phyloP scores from a whole-genome alignment of 495 filamentous ascomycete species.

The Lentithecium fluviatile region DNA sequence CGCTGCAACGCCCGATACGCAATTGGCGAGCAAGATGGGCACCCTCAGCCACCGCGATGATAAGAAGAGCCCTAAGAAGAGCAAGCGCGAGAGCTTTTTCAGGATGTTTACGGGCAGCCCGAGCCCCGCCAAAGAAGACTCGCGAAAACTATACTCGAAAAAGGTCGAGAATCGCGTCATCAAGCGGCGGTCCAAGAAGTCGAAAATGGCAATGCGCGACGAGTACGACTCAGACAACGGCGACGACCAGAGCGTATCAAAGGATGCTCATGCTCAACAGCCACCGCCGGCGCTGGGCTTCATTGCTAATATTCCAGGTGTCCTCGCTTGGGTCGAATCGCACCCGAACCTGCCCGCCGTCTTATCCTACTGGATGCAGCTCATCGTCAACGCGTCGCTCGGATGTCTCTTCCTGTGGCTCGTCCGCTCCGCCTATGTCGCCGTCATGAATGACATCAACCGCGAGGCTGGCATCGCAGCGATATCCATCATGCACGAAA shows the following conservation, averaged over 20 bases:
- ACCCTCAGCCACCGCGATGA: conserved; percentile 14
- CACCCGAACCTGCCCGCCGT: conserved; percentile 86
- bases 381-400: conserved; percentile 74
- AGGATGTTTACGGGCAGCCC: conserved; percentile 9
- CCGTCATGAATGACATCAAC: conserved; percentile 74
- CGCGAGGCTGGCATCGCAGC: conserved; percentile 64
- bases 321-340: conserved; percentile 68
- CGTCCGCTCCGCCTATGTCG: conserved; percentile 65
- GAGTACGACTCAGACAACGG: conserved; percentile 17
- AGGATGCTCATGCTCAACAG: conserved; percentile 3
- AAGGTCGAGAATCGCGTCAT: conserved; percentile 29
- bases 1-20: conserved; percentile 61
- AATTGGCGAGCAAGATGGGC: conserved; percentile 43
- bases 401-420: conserved; percentile 65
- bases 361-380: conserved; percentile 79
- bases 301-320: conserved; percentile 34
- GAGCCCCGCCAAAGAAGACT: conserved; percentile 17
- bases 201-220: conserved; percentile 2
- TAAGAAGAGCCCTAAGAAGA: conserved; percentile 21
- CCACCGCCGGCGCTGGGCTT: conserved; percentile 15
- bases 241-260: background rate
- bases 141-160: conserved; percentile 18
- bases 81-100: conserved; percentile 1
- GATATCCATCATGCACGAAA: conserved; percentile 66
- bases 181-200: conserved; percentile 31